A percentile compares a stretch with the other conserved stretches of the same genome.
Conservation (phyloP, 495 filamentous ascomycete genomes). For the Echria macrotheca region DNA sequence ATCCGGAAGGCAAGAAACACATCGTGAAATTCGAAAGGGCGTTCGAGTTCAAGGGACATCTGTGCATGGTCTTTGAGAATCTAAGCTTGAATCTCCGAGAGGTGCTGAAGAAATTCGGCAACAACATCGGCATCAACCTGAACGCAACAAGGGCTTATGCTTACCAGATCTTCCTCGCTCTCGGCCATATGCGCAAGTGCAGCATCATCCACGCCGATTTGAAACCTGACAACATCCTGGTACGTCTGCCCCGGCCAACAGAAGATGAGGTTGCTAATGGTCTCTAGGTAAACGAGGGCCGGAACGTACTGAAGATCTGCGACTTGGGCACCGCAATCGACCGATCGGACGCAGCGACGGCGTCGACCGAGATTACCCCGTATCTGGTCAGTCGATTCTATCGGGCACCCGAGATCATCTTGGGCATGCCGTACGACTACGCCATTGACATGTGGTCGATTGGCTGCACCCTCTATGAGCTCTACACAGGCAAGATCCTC, state of each 20-base stretch:
- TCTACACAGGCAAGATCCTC: constrained; percentile 95
- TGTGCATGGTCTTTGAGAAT: constrained; percentile 97
- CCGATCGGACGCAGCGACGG: constrained; percentile 60
- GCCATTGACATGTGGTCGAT: constrained; percentile 97
- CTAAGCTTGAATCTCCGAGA: constrained; percentile 89
- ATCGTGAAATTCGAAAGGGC: constrained; percentile 77
- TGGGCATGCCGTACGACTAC: constrained; percentile 91
- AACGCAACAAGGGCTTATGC: constrained; percentile 82
- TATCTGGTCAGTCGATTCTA: constrained; percentile 97
- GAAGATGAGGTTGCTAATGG: constrained; percentile 1
- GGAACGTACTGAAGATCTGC: constrained; percentile 86
- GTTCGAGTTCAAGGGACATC: constrained; percentile 91
- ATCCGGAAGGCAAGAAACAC: constrained; percentile 89
- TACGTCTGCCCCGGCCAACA: constrained; percentile 21
- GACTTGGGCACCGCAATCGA: constrained; percentile 93
- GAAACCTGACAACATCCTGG: constrained; percentile 94
- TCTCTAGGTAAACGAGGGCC: constrained; percentile 66
- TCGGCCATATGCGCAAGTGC: constrained; percentile 80
- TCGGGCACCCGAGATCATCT: constrained; percentile 91
- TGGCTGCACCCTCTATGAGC: constrained; percentile 92
- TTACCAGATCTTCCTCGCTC: constrained; percentile 86
- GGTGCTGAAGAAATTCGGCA: constrained; percentile 94
- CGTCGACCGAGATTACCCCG: constrained; percentile 76
- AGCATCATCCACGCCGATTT: constrained; percentile 92
- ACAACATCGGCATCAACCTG: constrained; percentile 84